phyloP scores from a whole-genome alignment of 1,284 basidiomycete species.

The Fomes fomentarius region DNA sequence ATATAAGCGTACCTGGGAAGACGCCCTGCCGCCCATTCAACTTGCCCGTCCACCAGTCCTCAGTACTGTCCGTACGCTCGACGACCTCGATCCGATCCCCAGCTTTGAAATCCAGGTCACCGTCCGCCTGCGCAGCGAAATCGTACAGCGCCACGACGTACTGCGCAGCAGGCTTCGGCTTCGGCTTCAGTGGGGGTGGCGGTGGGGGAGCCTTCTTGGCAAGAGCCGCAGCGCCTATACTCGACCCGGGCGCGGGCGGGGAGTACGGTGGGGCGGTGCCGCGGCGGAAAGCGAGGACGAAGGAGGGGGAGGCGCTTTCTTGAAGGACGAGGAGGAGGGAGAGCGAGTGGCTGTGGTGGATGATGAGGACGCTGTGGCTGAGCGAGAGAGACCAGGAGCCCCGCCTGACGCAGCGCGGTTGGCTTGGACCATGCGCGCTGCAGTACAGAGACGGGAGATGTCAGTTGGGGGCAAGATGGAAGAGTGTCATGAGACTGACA shows the following conservation, averaged over 20 bases:
- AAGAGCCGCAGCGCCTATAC: constrained; percentile 40
- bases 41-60: constrained; percentile 99
- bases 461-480: constrained; percentile 9
- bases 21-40: constrained; percentile 87
- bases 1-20: constrained; percentile 80
- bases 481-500: constrained; percentile 53
- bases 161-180: constrained; percentile 68
- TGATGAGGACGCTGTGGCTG: constrained; percentile 43
- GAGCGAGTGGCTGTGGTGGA: constrained; percentile 45
- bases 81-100: constrained; percentile 96
- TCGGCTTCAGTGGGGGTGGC: constrained; percentile 83
- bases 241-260: constrained; percentile 39
- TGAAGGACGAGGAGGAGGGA: constrained; percentile 42
- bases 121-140: constrained; percentile 91
- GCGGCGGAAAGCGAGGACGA: constrained; percentile 43
- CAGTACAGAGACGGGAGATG: background rate
- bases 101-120: constrained; percentile 88
- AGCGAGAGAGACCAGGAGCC: constrained; percentile 46
- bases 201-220: constrained; percentile 82
- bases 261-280: constrained; percentile 61
- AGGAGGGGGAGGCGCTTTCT: constrained; percentile 49
- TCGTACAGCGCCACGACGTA: constrained; percentile 97
- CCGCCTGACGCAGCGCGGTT: constrained; percentile 41
- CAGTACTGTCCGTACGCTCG: constrained; percentile 80
- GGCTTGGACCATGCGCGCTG: constrained; percentile 68